Conservation (phyloP, 441 rosid genomes). For the Adansonia grandidieri region DNA sequence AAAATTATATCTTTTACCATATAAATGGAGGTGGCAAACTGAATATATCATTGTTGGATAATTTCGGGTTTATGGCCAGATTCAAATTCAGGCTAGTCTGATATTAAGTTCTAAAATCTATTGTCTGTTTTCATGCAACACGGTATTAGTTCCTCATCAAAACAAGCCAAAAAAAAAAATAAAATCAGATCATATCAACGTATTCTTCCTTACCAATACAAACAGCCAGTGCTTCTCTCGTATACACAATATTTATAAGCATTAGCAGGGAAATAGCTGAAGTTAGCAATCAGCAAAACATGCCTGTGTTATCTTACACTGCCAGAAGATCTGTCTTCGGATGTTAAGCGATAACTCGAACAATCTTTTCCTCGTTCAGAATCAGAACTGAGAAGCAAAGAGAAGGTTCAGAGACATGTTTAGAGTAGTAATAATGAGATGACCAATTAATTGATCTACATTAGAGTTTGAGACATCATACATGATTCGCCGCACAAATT, state of each 20-base stretch:
- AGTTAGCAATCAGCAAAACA: slow-evolving; percentile 25
- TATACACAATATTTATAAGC: slow-evolving; percentile 23
- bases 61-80: not conserved
- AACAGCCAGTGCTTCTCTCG: slow-evolving; percentile 22
- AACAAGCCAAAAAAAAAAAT: not conserved
- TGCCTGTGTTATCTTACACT: slow-evolving; percentile 34
- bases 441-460: slow-evolving; percentile 6
- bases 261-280: slow-evolving; percentile 10
- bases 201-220: not conserved
- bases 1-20: not conserved
- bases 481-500: slow-evolving; percentile 46
- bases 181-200: not conserved
- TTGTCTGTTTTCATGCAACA: not conserved
- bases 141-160: not conserved
- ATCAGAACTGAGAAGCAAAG: slow-evolving; percentile 40
- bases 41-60: not conserved
- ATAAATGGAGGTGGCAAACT: not conserved
- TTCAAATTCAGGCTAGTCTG: not conserved
- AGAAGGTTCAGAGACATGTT: slow-evolving; percentile 11
- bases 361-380: slow-evolving; percentile 33
- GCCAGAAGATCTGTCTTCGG: slow-evolving; percentile 44
- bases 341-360: slow-evolving; percentile 35
- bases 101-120: not conserved
- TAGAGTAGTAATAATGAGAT: not conserved
- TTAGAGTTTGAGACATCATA: slow-evolving; percentile 21